A percentile compares a stretch with the other conserved stretches of the same genome.
Evolutionary conservation across 1,284 basidiomycete species (phyloP).

Genomic region (Phaffia rhodozyma): DNA sequence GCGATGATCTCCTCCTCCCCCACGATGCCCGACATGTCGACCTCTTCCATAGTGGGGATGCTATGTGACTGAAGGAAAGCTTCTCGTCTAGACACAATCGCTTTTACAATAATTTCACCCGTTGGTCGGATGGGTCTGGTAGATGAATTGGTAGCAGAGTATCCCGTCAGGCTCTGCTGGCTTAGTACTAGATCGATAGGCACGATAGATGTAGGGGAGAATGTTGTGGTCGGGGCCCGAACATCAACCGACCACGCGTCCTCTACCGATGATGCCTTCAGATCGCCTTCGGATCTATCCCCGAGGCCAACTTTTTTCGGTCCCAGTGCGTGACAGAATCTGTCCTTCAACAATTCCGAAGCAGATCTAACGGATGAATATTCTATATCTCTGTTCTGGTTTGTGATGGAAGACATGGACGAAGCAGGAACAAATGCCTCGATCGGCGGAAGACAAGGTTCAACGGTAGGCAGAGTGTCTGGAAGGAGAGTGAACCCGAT

Average conservation of each 20-base stretch:
- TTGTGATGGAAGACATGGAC: too few species aligned
- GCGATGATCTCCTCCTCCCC: constrained; percentile 34
- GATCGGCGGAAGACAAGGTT: constrained; percentile 9
- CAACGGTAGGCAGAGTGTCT: constrained; percentile 25
- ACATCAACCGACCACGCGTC: constrained; percentile 8
- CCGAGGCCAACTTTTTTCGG: neutral
- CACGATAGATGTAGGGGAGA: constrained; percentile 30
- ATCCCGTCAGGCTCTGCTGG: neutral
- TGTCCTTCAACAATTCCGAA: neutral
- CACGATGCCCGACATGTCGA: constrained; percentile 16
- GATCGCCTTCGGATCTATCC: neutral
- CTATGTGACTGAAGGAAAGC: constrained; percentile 8
- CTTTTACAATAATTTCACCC: constrained; percentile 21
- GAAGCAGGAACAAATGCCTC: constrained; percentile 5
- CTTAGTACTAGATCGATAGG: constrained; percentile 23
- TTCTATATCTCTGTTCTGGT: too few species aligned
- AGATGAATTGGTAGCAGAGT: neutral
- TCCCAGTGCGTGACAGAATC: neutral
- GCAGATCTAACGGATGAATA: neutral
- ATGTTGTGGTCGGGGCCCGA: constrained; percentile 27
- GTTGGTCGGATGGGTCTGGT: neutral
- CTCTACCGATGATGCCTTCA: neutral
- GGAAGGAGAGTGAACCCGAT: constrained; percentile 30
- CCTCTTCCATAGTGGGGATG: constrained; percentile 8
- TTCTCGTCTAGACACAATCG: constrained; percentile 21